Conservation (phyloP, 306 rosid genomes). For the Dalbergia cultrata region DNA sequence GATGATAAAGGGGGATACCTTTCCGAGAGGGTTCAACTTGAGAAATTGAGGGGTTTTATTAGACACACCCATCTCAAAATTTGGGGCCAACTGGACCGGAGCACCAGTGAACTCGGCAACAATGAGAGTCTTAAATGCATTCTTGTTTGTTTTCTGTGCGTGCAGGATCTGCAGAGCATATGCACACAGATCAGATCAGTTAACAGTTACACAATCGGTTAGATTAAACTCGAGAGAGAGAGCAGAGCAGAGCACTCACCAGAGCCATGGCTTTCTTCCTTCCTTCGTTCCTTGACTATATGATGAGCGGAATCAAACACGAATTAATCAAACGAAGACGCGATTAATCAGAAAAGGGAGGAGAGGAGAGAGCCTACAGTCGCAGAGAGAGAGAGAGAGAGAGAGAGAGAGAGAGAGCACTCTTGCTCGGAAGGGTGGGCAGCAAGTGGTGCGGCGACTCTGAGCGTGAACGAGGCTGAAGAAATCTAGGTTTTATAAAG, state of each 20-base stretch:
- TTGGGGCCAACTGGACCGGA: conserved; percentile 56
- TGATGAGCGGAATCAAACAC: background rate
- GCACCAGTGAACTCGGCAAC: conserved; percentile 70
- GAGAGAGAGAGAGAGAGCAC: background rate
- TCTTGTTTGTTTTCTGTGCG: conserved; percentile 60
- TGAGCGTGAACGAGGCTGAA: background rate
- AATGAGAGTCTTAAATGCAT: conserved; percentile 70
- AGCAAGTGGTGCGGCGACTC: background rate
- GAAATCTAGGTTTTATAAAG: background rate
- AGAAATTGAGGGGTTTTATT: conserved; percentile 78
- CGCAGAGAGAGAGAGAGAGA: background rate
- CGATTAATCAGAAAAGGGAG: background rate
- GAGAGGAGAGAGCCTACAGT: background rate
- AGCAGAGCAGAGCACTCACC: background rate
- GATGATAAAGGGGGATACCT: conserved; percentile 50
- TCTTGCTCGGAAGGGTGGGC: background rate
- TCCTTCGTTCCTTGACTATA: no score
- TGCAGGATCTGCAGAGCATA: conserved; percentile 59
- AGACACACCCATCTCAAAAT: conserved; percentile 76
- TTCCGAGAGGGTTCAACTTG: conserved; percentile 87
- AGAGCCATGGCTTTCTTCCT: background rate
- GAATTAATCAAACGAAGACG: background rate
- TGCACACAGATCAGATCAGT: background rate
- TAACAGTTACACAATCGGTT: background rate
- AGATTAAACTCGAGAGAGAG: background rate